Evolutionary conservation across 441 rosid species (phyloP), one percentile per base, ranked within the genome.

Genomic region (Capsella rubella): DNA sequence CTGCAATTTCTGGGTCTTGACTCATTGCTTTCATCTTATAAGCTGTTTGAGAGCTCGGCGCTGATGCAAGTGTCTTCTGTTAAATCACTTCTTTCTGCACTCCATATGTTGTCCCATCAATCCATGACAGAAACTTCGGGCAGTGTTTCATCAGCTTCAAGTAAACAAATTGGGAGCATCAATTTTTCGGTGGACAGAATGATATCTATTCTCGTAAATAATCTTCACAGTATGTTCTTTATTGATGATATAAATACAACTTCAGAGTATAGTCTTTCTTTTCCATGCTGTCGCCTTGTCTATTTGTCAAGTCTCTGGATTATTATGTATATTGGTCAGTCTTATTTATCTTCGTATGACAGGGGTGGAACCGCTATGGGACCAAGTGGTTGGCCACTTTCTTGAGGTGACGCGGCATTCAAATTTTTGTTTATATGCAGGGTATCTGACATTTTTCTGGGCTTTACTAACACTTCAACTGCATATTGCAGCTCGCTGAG

Each of bases 21-120:
- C 82, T 73, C 58, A 69, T 64, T 66, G 59, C 65, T 83, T 87
- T 82, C 81, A 67, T 79, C 79, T 74, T 77, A 64, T 70, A 71
- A 95, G 99, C 86, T 96, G 68, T 96, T 96, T 77, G 98, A 93
- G 87, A 96, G 99, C 91, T 96, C 99, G 13, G 97, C 97, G 53
- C 77, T 93, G 86, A 96, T 96, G 99, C 92, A 91, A 81, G 79
- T 90, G 78, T 89, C 97, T 75, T 97, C 99, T 39, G 98, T 96
- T 77, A 90, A 90, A 82, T 89, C 99, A 69, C 99, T 96, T 82
- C 92, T 96, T 62, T 87, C 89, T 83, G 97, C 98, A 60, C 88
- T 96, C 52, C 82, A 81, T 60, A 93, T 90, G 82, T 70, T 96
- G 77, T 93, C 97, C 50, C 88, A 88, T 80, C 97, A 96, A 79